Conservation (phyloP, 345 rosid genomes). For the Clausena lansium region DNA sequence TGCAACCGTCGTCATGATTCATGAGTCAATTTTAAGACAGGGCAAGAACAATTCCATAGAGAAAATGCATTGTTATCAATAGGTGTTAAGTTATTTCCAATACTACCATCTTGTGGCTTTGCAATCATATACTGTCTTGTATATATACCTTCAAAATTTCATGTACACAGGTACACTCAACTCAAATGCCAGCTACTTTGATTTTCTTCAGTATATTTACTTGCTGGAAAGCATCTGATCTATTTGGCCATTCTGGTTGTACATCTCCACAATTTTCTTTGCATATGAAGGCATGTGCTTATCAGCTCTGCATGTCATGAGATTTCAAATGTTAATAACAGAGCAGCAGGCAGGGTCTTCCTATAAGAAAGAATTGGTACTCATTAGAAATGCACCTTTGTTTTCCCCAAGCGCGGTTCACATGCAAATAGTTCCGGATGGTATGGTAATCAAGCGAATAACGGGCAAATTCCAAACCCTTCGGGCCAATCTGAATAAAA, state of each 20-base stretch:
- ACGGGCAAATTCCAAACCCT: slow-evolving; percentile 94
- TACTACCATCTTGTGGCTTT: too few relatives aligned
- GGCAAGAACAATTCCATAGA: too few relatives aligned
- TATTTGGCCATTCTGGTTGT: slow-evolving; percentile 73
- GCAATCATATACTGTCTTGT: too few relatives aligned
- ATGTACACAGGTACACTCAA: too few relatives aligned
- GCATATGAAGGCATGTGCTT: slow-evolving; percentile 80
- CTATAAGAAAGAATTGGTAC: not conserved
- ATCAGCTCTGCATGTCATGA: slow-evolving; percentile 56
- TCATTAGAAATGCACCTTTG: slow-evolving; percentile 48
- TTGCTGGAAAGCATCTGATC: slow-evolving; percentile 66
- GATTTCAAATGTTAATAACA: slow-evolving; percentile 8
- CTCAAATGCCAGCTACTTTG: too few relatives aligned
- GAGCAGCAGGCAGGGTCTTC: not conserved
- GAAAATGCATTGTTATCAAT: too few relatives aligned
- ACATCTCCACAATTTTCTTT: slow-evolving; percentile 71
- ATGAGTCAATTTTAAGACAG: too few relatives aligned
- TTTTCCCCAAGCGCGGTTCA: slow-evolving; percentile 80
- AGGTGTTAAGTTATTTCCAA: too few relatives aligned
- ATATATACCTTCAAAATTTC: too few relatives aligned
- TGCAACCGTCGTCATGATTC: too few relatives aligned
- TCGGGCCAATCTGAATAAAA: slow-evolving; percentile 76
- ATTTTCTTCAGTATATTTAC: slow-evolving; percentile 17
- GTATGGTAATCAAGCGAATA: slow-evolving; percentile 97
- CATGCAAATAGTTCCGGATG: slow-evolving; percentile 79